A percentile compares a stretch with the other conserved stretches of the same genome.
Evolutionary conservation across 257 asterid genomes (phyloP).

Genomic region (Solanum phureja): DNA sequence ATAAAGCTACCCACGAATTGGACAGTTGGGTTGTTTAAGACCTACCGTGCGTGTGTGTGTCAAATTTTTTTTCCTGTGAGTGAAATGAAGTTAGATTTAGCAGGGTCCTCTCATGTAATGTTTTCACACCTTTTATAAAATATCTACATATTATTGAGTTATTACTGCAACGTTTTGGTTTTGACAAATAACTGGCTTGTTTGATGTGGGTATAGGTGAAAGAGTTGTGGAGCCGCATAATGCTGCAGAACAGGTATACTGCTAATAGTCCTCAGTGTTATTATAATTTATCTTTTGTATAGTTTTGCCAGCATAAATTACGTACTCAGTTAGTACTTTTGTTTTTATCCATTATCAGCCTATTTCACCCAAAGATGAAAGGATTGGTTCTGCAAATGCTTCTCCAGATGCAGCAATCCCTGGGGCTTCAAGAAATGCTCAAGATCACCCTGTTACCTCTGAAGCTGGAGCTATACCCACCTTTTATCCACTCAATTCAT

Average conservation of each 20-base stretch:
- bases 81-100: not conserved
- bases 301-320: slow-evolving; percentile 19
- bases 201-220: slow-evolving; percentile 51
- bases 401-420: slow-evolving; percentile 54
- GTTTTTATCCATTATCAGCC: slow-evolving; percentile 45
- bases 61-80: not conserved
- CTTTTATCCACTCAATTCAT: slow-evolving; percentile 42
- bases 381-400: slow-evolving; percentile 59
- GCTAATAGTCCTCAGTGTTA: not conserved
- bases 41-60: not conserved
- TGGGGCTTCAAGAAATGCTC: slow-evolving; percentile 51
- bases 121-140: not conserved
- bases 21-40: not conserved
- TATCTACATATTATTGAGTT: not conserved
- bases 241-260: slow-evolving; percentile 67
- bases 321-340: slow-evolving; percentile 18
- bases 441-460: slow-evolving; percentile 50
- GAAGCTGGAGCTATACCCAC: slow-evolving; percentile 49
- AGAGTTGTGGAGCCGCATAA: slow-evolving; percentile 60
- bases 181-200: slow-evolving; percentile 14
- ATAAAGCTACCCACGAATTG: not conserved
- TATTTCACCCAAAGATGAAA: slow-evolving; percentile 73
- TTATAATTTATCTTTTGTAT: slow-evolving; percentile 1
- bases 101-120: not conserved
- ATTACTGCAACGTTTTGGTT: not conserved